Evolutionary conservation across 2,329 filamentous ascomycete genomes (phyloP), one percentile per base, ranked within the genome.

Genomic region (Dichotomopilus funicola): DNA sequence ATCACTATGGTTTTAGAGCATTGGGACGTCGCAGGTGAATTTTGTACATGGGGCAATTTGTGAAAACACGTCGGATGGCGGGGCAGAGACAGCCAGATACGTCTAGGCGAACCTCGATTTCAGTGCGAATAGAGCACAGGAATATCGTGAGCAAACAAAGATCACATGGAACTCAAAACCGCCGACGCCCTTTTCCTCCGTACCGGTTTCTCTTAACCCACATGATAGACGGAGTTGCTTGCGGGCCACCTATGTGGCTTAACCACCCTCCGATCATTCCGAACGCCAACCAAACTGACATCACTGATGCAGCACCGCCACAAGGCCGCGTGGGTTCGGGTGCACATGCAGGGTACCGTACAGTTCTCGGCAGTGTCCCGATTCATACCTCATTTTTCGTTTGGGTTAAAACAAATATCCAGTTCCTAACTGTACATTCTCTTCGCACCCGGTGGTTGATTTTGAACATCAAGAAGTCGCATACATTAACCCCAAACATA

Each of bases 1-100:
- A 59, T 59, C 56, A 62, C 57, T 55, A 51, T 54, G 58, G 55
- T 54, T 61, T 59, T 51, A 59, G 56, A 60, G 49, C 53, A 55
- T 51, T 53, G 43, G 57, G 58, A 13, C 54, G 54, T 58, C 54
- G 54, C 54, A 41, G 57, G 55, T 61, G 56, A 55, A 56, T 38
- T 60, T 56, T 60, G 19, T 27, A 51, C 50, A 57, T 50, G 61
- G 60, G 57, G 56, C 54, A 49, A 40, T 12, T 58, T 59, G 55
- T 27, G 19, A 60, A 54, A 45, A 41, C 48, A 58, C 57, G 47
- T 55, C 51, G 60, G 44, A 54, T 43, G 51, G 43, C 51, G 51
- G 55, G 48, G 58, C 51, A 57, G 43, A 36, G 52, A 53, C 51
- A 36, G 42, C 51, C 43, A 46, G 53, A 48, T 51, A 49, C 43